phyloP scores from a whole-genome alignment of 2,329 filamentous ascomycete genomes.

The Xylariaceae sp. region DNA sequence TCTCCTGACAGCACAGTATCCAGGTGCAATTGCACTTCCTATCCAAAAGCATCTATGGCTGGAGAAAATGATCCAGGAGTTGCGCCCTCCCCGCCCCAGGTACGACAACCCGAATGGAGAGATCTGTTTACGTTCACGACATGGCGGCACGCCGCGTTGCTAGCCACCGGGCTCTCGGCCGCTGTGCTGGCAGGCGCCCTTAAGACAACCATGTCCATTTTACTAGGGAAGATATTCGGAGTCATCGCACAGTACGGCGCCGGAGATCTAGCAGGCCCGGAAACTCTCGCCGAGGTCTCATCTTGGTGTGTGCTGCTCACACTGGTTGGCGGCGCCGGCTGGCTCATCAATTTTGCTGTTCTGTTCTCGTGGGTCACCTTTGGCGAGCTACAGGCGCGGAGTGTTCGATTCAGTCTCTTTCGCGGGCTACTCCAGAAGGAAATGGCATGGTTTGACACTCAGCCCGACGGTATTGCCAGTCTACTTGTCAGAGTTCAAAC shows the following conservation, averaged over 20 bases:
- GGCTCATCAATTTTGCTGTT: constrained; percentile 63
- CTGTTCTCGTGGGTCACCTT: constrained; percentile 71
- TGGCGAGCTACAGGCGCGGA: constrained; percentile 74
- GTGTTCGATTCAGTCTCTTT: constrained; percentile 63
- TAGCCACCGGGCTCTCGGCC: constrained; percentile 52
- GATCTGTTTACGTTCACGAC: constrained; percentile 70
- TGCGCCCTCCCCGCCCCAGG: neutral
- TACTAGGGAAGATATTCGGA: constrained; percentile 74
- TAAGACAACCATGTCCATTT: constrained; percentile 61
- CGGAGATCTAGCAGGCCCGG: constrained; percentile 43
- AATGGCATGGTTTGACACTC: constrained; percentile 76
- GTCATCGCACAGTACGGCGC: constrained; percentile 63
- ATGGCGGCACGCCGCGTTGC: constrained; percentile 50
- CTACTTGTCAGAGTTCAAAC: constrained; percentile 69
- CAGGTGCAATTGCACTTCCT: too few relatives aligned
- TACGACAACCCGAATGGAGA: constrained; percentile 12
- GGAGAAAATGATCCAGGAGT: neutral
- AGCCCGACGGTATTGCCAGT: constrained; percentile 66
- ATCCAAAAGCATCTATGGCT: too few relatives aligned
- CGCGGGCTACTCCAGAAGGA: constrained; percentile 65
- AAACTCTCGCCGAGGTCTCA: constrained; percentile 54
- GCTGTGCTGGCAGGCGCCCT: constrained; percentile 59
- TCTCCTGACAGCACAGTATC: too few relatives aligned
- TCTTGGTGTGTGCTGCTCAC: constrained; percentile 60
- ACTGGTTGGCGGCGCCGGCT: constrained; percentile 60